These are phyloP conservation scores for Zymoseptoria brevis DNA, from an alignment of 2,329 filamentous ascomycete species.

Conservation along the genomic window DNA sequence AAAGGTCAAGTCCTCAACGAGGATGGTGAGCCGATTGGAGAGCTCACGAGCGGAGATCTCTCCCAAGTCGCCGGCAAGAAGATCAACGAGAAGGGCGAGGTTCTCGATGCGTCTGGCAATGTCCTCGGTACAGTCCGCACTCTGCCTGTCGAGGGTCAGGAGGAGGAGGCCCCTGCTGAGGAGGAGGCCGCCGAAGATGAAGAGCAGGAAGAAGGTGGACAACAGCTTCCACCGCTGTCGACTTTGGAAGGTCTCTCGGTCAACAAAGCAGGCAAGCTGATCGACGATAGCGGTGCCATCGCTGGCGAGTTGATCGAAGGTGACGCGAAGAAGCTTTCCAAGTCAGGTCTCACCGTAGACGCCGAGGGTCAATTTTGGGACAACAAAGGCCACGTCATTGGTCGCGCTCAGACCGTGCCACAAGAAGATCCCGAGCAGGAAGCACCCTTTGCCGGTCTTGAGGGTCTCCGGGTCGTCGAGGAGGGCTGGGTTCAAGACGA, in stretches of 20 bases:
- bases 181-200: conserved; percentile 29
- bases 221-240: conserved; percentile 40
- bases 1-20: conserved; percentile 47
- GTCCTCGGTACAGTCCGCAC: conserved; percentile 52
- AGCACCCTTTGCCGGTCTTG: conserved; percentile 43
- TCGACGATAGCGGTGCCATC: conserved; percentile 39
- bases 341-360: conserved; percentile 39
- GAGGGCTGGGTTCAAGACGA: conserved; percentile 44
- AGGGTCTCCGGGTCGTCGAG: conserved; percentile 44
- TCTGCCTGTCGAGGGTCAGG: conserved; percentile 32
- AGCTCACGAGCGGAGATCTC: conserved; percentile 50
- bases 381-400: conserved; percentile 46
- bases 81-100: conserved; percentile 55
- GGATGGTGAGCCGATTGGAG: conserved; percentile 47
- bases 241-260: conserved; percentile 42
- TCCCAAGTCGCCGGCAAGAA: conserved; percentile 57
- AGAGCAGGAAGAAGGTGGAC: conserved; percentile 27
- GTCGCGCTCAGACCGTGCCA: conserved; percentile 41
- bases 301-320: conserved; percentile 45
- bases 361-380: conserved; percentile 47
- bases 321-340: conserved; percentile 47
- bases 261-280: conserved; percentile 46
- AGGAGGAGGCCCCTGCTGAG: conserved; percentile 26
- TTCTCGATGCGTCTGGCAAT: conserved; percentile 54
- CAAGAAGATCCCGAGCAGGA: conserved; percentile 43